Base-by-base conservation (phyloP, 768 basidiomycete genomes). In the Lepiota brunneoincarnata region DNA sequence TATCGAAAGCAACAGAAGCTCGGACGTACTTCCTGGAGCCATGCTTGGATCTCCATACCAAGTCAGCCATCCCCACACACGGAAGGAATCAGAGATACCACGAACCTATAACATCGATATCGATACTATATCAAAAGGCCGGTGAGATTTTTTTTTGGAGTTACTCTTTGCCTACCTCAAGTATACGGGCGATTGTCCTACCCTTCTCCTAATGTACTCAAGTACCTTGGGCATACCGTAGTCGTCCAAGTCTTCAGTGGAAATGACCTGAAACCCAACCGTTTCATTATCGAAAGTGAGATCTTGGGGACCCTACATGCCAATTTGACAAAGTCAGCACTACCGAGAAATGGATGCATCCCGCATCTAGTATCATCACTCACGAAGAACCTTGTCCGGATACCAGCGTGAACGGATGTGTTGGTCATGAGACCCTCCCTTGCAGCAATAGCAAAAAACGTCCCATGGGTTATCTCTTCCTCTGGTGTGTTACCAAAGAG, bases 401-500 rank as follows among this genome's bases (percentile, higher is more conserved):
- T 91, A 43, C 92, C 93, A 43, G 89, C 92, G 70, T 94, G 81
- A 4, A 46, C 38, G 12, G 44, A 46, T 4, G 45, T 87, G 61
- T 75, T 50, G 38, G 37, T 77, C 58, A 95, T 86, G 40, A 92
- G 73, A 2, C 92, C 91, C 62, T 92, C 89, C 60, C 87, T 80
- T 56, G 83, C 84, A 0, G 93, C 93, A 80, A 89, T 89, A 71
- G 91, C 93, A 69, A 94, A 94, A 73, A 93, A 93, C 2, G 89
- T 91, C 11, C 91, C 92, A 56, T 94, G 92, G 56, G 89, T 93
- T 58, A 94, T 84, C 54, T 85, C 84, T 0, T 77, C 75, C 23
- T 85, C 85, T 3, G 86, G 87, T 2, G 87, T 83, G 9, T 86
- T 86, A 20, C 88, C 88, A 62, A 89, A 89, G 9, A 87, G 83